Evolutionary conservation across 2,329 filamentous ascomycete species (phyloP), one percentile per base, ranked within the genome.

Genomic region (Cercospora sp.): DNA sequence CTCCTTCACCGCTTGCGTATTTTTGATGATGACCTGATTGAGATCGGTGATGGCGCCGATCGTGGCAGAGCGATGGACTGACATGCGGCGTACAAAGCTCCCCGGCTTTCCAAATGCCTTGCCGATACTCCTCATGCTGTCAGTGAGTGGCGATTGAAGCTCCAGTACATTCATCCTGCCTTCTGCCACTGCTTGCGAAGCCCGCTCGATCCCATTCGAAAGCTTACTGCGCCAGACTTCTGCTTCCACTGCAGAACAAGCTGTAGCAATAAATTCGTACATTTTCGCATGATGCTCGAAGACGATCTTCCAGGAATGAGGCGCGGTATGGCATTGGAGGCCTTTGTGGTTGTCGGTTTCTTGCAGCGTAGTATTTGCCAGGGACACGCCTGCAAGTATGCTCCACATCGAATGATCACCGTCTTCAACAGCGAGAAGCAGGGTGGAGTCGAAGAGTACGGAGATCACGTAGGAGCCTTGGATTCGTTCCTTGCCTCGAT

Each of bases 301-400:
- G 2, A 92, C 85, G 10, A 97, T 76, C 78, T 98, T 99, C 94
- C 94, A 98, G 1, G 93, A 95, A 78, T 92, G 92, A 0, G 91
- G 89, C 0, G 92, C 91, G 3, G 91, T 92, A 71, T 95, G 90
- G 75, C 93, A 97, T 83, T 94, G 93, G 7, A 98, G 78, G 0
- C 92, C 92, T 84, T 88, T 86, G 21, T 90, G 90, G 77, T 94
- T 94, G 75, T 94, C 90, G 3, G 87, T 82, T 66, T 91, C 87
- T 76, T 94, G 91, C 32, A 95, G 80, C 66, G 83, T 89, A 61
- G 89, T 82, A 68, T 87, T 88, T 55, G 83, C 84, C 32, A 96
- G 80, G 61, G 89, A 84, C 69, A 97, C 88, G 70, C 90, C 92
- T 45, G 91, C 91, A 69, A 92, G 85, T 18, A 94, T 88, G 9